Evolutionary conservation across 1,284 basidiomycete genomes (phyloP).

Genomic region (Austroboletus novae-zelandiae): DNA sequence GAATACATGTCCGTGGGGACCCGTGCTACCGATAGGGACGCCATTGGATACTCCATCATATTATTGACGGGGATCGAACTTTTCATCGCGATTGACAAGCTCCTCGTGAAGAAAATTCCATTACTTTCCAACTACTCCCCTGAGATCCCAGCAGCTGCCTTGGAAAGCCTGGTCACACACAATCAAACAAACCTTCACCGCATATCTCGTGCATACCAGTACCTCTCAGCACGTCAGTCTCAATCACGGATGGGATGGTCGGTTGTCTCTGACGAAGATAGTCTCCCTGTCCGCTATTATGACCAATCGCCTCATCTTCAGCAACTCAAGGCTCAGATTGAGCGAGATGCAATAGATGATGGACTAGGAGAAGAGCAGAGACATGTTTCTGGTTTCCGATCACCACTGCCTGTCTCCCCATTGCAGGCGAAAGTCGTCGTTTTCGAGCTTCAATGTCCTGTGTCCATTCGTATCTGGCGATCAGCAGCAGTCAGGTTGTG

Average conservation of each 20-base stretch:
- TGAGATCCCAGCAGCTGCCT: neutral
- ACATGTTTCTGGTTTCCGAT: neutral
- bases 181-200: neutral
- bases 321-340: neutral
- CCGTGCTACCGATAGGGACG: too few relatives aligned
- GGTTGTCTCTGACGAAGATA: neutral
- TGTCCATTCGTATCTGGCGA: constrained; percentile 3
- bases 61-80: neutral
- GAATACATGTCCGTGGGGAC: neutral
- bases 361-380: too few relatives aligned
- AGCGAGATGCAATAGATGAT: neutral
- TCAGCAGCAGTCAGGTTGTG: neutral
- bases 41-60: neutral
- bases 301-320: neutral
- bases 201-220: neutral
- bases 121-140: neutral
- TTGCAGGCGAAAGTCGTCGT: neutral
- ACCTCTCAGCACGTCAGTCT: constrained; percentile 1
- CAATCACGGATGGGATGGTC: neutral
- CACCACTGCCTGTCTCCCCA: neutral
- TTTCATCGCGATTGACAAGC: neutral
- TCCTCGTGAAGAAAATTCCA: neutral
- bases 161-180: neutral
- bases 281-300: neutral
- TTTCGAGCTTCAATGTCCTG: constrained; percentile 9